A percentile compares a stretch with the other conserved stretches of the same genome.
Conservation (phyloP, 257 asterid species). For the Fraxinus cuspidata region DNA sequence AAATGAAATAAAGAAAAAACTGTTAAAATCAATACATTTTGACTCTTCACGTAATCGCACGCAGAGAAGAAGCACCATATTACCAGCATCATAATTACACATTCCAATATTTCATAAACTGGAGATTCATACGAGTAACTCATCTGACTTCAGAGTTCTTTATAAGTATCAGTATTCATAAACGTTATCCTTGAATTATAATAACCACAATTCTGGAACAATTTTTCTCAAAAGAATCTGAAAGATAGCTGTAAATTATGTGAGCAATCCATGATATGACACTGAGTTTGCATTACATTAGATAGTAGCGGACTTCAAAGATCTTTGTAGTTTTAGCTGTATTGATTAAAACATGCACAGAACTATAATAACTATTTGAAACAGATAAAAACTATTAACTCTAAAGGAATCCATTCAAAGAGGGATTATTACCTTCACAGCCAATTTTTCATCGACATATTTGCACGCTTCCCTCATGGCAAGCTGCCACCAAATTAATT, state of each 20-base stretch:
- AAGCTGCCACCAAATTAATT: slow-evolving; percentile 55
- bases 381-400: background rate
- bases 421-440: slow-evolving; percentile 62
- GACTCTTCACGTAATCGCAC: slow-evolving; percentile 1
- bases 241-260: background rate
- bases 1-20: slow-evolving; percentile 7
- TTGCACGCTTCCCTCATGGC: slow-evolving; percentile 99
- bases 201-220: background rate
- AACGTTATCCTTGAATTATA: background rate
- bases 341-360: background rate
- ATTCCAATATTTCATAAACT: slow-evolving; percentile 1
- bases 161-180: background rate
- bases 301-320: background rate
- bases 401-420: slow-evolving; percentile 8
- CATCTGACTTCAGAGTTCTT: background rate
- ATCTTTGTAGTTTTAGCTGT: background rate
- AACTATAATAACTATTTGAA: background rate
- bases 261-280: background rate
- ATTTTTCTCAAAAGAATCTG: background rate
- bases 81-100: background rate
- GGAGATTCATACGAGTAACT: background rate
- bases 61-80: slow-evolving; percentile 1
- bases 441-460: slow-evolving; percentile 88
- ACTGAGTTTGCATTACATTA: background rate
- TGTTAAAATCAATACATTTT: slow-evolving; percentile 18